phyloP scores from a whole-genome alignment of 2,329 filamentous ascomycete genomes.

The Fusarium verrucosum region DNA sequence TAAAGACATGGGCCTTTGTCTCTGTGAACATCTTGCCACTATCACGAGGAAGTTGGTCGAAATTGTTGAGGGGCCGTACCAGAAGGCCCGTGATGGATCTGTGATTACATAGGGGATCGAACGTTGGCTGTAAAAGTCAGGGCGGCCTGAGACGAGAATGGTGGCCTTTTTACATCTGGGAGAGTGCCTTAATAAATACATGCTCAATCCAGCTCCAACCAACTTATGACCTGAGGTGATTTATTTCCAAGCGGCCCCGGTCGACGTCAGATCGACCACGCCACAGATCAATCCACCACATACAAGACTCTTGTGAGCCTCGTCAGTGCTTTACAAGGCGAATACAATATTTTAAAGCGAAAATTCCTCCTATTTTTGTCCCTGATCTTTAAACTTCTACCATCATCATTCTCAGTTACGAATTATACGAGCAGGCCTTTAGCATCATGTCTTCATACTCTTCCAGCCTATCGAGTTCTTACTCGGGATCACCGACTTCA shows the following conservation, averaged over 20 bases:
- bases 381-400: not conserved
- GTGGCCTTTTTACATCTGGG: constrained; percentile 21
- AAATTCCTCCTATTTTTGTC: not conserved
- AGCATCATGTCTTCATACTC: constrained; percentile 39
- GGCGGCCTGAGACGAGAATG: constrained; percentile 36
- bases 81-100: constrained; percentile 19
- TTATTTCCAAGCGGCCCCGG: constrained; percentile 32
- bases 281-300: constrained; percentile 39
- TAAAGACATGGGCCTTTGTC: not conserved
- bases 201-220: constrained; percentile 44
- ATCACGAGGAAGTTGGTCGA: constrained; percentile 17
- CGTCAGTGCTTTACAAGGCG: constrained; percentile 2
- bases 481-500: constrained; percentile 35
- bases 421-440: not conserved
- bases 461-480: constrained; percentile 29
- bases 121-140: constrained; percentile 32
- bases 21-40: constrained; percentile 20
- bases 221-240: constrained; percentile 42
- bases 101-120: constrained; percentile 29
- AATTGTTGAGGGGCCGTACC: constrained; percentile 10
- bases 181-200: constrained; percentile 35
- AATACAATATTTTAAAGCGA: constrained; percentile 3
- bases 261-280: constrained; percentile 40
- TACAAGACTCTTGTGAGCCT: constrained; percentile 7
- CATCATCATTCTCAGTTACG: not conserved